A percentile compares a stretch with the other conserved stretches of the same genome.
phyloP scores from a whole-genome alignment of 2,329 filamentous ascomycete species.

The Trichoderma hamatum region DNA sequence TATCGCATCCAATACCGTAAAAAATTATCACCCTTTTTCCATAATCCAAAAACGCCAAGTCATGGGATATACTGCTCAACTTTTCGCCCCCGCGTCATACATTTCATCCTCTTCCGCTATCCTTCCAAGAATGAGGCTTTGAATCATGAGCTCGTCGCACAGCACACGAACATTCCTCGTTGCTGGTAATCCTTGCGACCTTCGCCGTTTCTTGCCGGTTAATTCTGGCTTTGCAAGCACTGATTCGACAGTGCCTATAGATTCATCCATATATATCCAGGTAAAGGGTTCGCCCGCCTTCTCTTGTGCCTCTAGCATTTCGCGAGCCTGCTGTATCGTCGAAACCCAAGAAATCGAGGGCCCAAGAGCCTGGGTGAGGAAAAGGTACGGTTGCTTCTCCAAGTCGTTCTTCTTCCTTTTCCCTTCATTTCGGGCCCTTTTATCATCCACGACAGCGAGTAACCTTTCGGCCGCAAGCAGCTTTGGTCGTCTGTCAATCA shows the following conservation, averaged over 20 bases:
- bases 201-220: slow-evolving; percentile 48
- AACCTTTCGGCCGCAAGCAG: slow-evolving; percentile 68
- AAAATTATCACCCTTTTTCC: neutral
- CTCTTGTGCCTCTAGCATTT: slow-evolving; percentile 57
- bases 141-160: slow-evolving; percentile 84
- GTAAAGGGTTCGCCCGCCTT: slow-evolving; percentile 59
- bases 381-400: slow-evolving; percentile 70
- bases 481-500: slow-evolving; percentile 62
- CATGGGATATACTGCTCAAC: neutral
- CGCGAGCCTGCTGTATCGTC: slow-evolving; percentile 66
- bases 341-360: slow-evolving; percentile 69
- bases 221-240: slow-evolving; percentile 46
- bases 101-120: slow-evolving; percentile 66
- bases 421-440: slow-evolving; percentile 63
- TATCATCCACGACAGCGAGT: slow-evolving; percentile 66
- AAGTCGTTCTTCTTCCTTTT: slow-evolving; percentile 39
- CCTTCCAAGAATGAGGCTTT: slow-evolving; percentile 86
- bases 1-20: neutral
- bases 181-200: slow-evolving; percentile 35
- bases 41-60: neutral
- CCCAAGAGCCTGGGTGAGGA: slow-evolving; percentile 78
- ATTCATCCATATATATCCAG: slow-evolving; percentile 78
- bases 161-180: slow-evolving; percentile 66
- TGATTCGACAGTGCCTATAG: slow-evolving; percentile 55
- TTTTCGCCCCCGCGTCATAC: slow-evolving; percentile 25